A percentile compares a stretch with the other conserved stretches of the same genome.
Evolutionary conservation across 352 stramenopile species (phyloP).

Genomic region (Globisporangium iwayamae): DNA sequence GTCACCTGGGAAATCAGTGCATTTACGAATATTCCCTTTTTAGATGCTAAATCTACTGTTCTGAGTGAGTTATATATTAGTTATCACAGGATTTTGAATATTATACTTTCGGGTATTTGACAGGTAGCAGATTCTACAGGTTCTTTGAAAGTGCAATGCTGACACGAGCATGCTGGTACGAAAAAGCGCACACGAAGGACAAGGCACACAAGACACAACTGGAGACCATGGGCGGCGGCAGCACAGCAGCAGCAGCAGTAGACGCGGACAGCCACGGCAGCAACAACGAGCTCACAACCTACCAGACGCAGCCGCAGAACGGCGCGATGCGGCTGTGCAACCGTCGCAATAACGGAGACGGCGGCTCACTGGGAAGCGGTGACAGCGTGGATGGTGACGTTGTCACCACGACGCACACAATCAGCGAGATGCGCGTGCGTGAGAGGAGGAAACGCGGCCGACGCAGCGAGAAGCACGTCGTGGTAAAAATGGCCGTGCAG

Average conservation of each 20-base stretch:
- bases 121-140: background rate
- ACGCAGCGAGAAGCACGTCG: slow-evolving; percentile 13
- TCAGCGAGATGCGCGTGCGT: slow-evolving; percentile 14
- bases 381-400: slow-evolving; percentile 4
- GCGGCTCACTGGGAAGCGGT: background rate
- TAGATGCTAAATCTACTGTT: background rate
- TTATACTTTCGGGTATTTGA: background rate
- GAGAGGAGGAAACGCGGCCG: slow-evolving; percentile 6
- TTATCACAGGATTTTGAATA: background rate
- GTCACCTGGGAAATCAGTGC: too few species aligned
- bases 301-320: background rate
- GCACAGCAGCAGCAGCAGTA: background rate
- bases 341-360: background rate
- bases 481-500: slow-evolving; percentile 13
- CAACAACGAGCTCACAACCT: background rate
- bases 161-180: background rate
- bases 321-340: background rate
- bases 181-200: background rate
- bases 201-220: background rate
- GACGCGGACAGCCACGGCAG: background rate
- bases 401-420: slow-evolving; percentile 13
- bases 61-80: background rate
- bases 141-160: background rate
- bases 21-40: background rate
- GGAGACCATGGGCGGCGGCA: background rate